phyloP scores from a whole-genome alignment of 345 rosid species.

The Mallotus nudiflorus region DNA sequence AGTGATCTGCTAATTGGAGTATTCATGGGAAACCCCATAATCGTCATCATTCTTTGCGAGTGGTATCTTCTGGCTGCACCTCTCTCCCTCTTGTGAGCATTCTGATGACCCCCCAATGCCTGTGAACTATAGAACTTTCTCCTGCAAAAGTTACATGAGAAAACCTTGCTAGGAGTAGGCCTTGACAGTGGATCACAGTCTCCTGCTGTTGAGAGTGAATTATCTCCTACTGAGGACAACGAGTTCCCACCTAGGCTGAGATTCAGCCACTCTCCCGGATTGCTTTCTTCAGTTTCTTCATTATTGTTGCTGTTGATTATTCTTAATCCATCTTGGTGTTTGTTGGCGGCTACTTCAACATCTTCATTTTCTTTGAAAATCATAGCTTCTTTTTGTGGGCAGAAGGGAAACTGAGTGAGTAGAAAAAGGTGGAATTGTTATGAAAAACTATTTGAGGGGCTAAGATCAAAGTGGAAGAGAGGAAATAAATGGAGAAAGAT shows the following conservation, averaged over 20 bases:
- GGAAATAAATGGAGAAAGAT: slow-evolving; percentile 38
- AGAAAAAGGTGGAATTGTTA: slow-evolving; percentile 17
- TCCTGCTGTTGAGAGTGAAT: slow-evolving; percentile 33
- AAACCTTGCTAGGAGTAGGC: slow-evolving; percentile 46
- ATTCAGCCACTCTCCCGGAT: slow-evolving; percentile 59
- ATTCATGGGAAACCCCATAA: slow-evolving; percentile 43
- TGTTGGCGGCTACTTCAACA: slow-evolving; percentile 23
- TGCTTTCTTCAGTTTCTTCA: slow-evolving; percentile 27
- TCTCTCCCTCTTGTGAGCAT: slow-evolving; percentile 79
- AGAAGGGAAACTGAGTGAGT: slow-evolving; percentile 14
- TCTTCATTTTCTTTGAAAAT: slow-evolving; percentile 40
- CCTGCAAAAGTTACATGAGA: slow-evolving; percentile 74
- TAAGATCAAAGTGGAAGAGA: slow-evolving; percentile 32
- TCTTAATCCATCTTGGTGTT: slow-evolving; percentile 20
- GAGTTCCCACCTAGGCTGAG: slow-evolving; percentile 53
- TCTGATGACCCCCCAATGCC: slow-evolving; percentile 82
- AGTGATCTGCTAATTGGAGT: slow-evolving; percentile 47
- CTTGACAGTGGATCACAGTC: slow-evolving; percentile 36
- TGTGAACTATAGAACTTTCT: slow-evolving; percentile 76
- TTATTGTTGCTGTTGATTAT: slow-evolving; percentile 15
- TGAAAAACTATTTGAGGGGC: slow-evolving; percentile 30
- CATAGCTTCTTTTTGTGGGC: slow-evolving; percentile 33
- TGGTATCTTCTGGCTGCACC: slow-evolving; percentile 64
- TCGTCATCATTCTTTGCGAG: slow-evolving; percentile 58
- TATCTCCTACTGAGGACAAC: slow-evolving; percentile 38